phyloP scores from a whole-genome alignment of 2,329 filamentous ascomycete species.

The Aspergillus puulaauensis region DNA sequence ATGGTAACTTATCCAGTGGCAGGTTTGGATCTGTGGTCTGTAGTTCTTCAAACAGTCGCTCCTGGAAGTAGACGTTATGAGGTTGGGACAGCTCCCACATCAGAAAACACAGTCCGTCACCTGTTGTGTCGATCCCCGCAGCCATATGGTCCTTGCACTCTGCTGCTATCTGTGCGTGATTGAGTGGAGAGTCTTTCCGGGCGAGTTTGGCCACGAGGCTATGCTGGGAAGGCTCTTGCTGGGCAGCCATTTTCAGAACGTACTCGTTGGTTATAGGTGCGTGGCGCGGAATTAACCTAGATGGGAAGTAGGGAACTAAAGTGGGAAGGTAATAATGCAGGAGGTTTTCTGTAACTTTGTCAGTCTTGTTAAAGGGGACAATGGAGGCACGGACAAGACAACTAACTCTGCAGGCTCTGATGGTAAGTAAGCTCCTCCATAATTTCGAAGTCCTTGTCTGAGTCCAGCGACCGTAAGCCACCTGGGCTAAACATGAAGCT shows the following conservation, averaged over 20 bases:
- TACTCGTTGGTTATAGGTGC: slow-evolving; percentile 61
- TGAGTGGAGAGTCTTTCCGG: slow-evolving; percentile 51
- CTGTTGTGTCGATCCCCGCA: slow-evolving; percentile 70
- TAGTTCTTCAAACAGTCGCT: slow-evolving; percentile 55
- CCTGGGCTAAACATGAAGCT: slow-evolving; percentile 69
- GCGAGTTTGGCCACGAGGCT: slow-evolving; percentile 61
- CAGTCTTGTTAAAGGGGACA: background rate
- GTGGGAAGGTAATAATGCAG: slow-evolving; percentile 58
- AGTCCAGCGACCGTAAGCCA: slow-evolving; percentile 60
- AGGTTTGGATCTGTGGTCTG: slow-evolving; percentile 34
- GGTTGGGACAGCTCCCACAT: slow-evolving; percentile 70
- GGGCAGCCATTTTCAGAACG: slow-evolving; percentile 54
- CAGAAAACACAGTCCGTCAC: slow-evolving; percentile 67
- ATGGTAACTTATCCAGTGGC: slow-evolving; percentile 47
- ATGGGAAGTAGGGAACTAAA: slow-evolving; percentile 47
- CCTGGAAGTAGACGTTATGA: slow-evolving; percentile 52
- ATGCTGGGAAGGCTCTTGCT: slow-evolving; percentile 51
- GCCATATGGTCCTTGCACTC: slow-evolving; percentile 72
- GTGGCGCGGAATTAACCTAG: slow-evolving; percentile 55
- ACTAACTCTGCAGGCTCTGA: slow-evolving; percentile 64
- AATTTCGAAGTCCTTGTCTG: slow-evolving; percentile 58
- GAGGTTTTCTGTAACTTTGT: slow-evolving; percentile 54
- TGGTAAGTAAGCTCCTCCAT: slow-evolving; percentile 70
- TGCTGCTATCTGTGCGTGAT: slow-evolving; percentile 59
- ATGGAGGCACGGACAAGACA: background rate